Evolutionary conservation across 495 filamentous ascomycete species (phyloP).

Genomic region (Chaetomium tenue): DNA sequence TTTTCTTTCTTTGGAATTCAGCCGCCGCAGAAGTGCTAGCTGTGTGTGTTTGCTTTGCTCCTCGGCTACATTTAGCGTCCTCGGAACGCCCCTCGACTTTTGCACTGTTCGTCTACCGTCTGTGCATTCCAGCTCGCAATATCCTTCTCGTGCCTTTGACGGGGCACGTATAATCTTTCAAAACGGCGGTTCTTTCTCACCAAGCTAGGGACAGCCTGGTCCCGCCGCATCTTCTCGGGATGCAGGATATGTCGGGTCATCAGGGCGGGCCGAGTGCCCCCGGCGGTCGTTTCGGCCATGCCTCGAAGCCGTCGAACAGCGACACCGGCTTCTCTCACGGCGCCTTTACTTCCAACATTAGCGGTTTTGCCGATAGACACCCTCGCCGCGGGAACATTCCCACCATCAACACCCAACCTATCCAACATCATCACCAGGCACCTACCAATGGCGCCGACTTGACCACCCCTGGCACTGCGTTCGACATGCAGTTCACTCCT

Average conservation of each 20-base stretch:
- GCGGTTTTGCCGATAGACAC: constrained; percentile 79
- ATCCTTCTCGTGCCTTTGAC: constrained; percentile 47
- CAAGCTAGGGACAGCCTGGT: constrained; percentile 69
- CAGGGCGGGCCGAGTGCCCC: constrained; percentile 56
- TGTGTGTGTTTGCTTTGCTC: not conserved
- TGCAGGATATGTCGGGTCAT: constrained; percentile 75
- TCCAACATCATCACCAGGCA: constrained; percentile 45
- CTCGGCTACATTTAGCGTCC: not conserved
- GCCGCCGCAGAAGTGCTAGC: not conserved
- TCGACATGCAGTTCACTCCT: constrained; percentile 98
- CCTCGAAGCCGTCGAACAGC: constrained; percentile 71
- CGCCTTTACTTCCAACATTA: constrained; percentile 78
- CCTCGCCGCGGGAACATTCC: constrained; percentile 81
- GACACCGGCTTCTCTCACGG: constrained; percentile 89
- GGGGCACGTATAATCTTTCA: constrained; percentile 59
- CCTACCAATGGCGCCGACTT: constrained; percentile 62
- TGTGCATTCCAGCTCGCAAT: constrained; percentile 31
- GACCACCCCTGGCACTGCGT: constrained; percentile 81
- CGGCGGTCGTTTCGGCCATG: constrained; percentile 59
- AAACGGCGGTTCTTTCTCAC: constrained; percentile 68
- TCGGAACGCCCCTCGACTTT: not conserved
- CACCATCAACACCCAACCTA: constrained; percentile 79
- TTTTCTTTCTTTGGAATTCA: constrained; percentile 32
- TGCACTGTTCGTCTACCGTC: not conserved
- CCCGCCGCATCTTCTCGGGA: constrained; percentile 77